Conservation (phyloP, 225 moss, liverwort and hornwort genomes). For the Sphagnum contortum region DNA sequence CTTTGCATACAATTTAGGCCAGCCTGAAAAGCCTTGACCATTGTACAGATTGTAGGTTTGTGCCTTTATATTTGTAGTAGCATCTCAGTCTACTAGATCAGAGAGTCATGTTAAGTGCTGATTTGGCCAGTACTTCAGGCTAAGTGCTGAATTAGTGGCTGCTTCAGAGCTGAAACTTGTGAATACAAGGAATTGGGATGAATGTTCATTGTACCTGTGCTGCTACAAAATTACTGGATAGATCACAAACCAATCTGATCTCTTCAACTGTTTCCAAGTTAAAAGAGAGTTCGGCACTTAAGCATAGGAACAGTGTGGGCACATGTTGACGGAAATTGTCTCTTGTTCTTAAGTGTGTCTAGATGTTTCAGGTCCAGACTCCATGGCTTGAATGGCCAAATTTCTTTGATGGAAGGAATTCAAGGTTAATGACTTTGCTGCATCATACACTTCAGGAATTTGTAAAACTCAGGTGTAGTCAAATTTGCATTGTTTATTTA, state of each 20-base stretch:
- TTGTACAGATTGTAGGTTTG: too few relatives aligned
- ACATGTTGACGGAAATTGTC: too few relatives aligned
- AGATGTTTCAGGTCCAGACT: too few relatives aligned
- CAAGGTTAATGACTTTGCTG: background rate
- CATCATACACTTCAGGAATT: background rate
- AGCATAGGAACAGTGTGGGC: too few relatives aligned
- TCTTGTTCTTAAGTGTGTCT: too few relatives aligned
- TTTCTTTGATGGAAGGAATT: background rate
- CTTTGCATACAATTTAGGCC: too few relatives aligned
- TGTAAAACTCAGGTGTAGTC: constrained; percentile 2
- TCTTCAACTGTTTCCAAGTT: background rate
- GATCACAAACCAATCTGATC: background rate
- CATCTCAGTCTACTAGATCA: too few relatives aligned
- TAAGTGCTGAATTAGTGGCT: too few relatives aligned
- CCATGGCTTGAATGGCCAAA: background rate
- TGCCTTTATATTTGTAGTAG: too few relatives aligned
- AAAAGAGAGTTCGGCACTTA: background rate
- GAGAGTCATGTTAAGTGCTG: too few relatives aligned
- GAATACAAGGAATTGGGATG: background rate
- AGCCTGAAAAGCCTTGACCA: too few relatives aligned
- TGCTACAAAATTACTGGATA: background rate
- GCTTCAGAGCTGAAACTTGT: background rate
- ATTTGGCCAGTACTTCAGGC: too few relatives aligned
- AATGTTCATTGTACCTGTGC: background rate
- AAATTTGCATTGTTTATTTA: constrained; percentile 2